Conservation (phyloP, 768 basidiomycete species). For the Psilocybe tampanensis region DNA sequence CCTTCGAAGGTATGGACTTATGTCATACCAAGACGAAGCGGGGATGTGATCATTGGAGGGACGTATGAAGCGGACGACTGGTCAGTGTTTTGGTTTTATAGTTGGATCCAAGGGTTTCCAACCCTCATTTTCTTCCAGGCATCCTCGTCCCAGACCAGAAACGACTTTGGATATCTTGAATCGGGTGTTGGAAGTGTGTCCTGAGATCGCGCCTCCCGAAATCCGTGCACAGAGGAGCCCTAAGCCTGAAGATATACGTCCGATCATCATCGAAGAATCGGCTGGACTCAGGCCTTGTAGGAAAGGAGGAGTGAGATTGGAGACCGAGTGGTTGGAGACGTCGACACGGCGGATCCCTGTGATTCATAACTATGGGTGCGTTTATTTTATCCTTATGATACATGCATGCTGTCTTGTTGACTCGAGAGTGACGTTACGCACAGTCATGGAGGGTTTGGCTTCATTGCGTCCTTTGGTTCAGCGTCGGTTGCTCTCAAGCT, state of each 20-base stretch:
- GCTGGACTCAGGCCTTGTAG: constrained; percentile 58
- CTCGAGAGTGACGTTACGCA: background rate
- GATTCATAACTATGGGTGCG: constrained; percentile 37
- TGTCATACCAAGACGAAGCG: constrained; percentile 58
- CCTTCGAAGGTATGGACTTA: constrained; percentile 51
- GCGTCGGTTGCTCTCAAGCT: constrained; percentile 20
- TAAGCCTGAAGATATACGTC: constrained; percentile 49
- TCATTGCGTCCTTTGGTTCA: constrained; percentile 23
- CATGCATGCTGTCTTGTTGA: background rate
- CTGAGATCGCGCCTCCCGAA: constrained; percentile 52
- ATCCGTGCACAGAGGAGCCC: constrained; percentile 41
- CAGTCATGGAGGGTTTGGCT: constrained; percentile 26
- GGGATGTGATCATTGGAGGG: constrained; percentile 64
- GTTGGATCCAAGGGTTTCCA: background rate
- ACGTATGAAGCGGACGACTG: constrained; percentile 63
- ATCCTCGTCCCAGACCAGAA: constrained; percentile 58
- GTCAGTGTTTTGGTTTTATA: constrained; percentile 28
- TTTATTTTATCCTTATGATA: background rate
- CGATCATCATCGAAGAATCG: constrained; percentile 53
- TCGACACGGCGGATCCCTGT: constrained; percentile 24
- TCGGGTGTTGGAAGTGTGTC: constrained; percentile 46
- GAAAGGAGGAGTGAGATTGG: constrained; percentile 63
- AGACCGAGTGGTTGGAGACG: constrained; percentile 42
- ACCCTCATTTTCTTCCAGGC: constrained; percentile 26
- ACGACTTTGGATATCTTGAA: constrained; percentile 59